Percentiles rank a stretch among this genome's conserved stretches.
phyloP scores from a whole-genome alignment of 805 yeast species.

The Jamesozyma spencerorum region DNA sequence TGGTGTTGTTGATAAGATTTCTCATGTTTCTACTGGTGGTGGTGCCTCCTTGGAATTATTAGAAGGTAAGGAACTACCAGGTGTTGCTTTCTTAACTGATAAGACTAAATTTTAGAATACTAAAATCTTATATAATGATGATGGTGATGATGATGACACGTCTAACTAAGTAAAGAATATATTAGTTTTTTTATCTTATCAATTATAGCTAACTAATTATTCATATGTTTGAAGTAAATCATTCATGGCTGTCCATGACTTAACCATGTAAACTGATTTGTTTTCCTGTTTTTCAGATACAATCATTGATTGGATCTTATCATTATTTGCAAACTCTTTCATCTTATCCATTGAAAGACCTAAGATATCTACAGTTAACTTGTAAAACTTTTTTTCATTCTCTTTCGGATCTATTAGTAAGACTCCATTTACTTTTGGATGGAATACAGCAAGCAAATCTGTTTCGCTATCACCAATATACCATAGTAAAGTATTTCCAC shows the following conservation, averaged over 20 bases:
- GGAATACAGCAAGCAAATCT: slow-evolving; percentile 22
- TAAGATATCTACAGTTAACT: slow-evolving; percentile 10
- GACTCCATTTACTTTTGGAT: slow-evolving; percentile 23
- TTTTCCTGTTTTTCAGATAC: slow-evolving; percentile 10
- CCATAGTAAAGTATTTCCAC: slow-evolving; percentile 11
- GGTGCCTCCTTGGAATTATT: slow-evolving; percentile 98
- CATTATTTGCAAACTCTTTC: not conserved
- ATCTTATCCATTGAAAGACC: slow-evolving; percentile 8
- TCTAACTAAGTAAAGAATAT: not conserved
- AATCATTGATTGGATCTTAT: slow-evolving; percentile 1
- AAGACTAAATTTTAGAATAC: slow-evolving; percentile 31
- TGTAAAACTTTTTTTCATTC: slow-evolving; percentile 14
- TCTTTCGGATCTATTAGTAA: slow-evolving; percentile 17
- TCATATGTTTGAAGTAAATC: not conserved
- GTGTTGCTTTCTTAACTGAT: slow-evolving; percentile 87
- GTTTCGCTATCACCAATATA: slow-evolving; percentile 30
- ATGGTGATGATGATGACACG: not conserved
- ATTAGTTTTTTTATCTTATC: too few species aligned
- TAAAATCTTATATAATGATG: not conserved
- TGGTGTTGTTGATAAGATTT: slow-evolving; percentile 92
- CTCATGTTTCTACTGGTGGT: slow-evolving; percentile 99
- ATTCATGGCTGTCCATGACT: slow-evolving; percentile 14
- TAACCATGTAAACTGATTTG: slow-evolving; percentile 9
- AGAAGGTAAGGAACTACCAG: slow-evolving; percentile 98
- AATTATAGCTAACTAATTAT: too few species aligned